phyloP scores from a whole-genome alignment of 768 basidiomycete genomes.

The Amanita jacksonii region DNA sequence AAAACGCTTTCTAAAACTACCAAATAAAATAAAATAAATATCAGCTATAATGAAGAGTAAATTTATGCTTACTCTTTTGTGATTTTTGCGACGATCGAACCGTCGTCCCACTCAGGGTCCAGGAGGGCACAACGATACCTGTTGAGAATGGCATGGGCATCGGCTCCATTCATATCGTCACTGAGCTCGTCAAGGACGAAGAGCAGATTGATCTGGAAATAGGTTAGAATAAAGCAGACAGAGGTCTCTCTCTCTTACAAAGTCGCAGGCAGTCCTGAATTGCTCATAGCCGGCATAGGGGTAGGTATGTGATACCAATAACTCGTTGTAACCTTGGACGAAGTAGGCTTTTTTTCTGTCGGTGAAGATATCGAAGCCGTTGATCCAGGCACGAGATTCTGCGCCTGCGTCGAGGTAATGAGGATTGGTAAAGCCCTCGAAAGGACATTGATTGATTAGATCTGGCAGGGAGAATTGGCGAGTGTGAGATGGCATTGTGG shows the following conservation, averaged over 20 bases:
- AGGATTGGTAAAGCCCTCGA: slow-evolving; percentile 43
- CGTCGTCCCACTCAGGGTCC: slow-evolving; percentile 42
- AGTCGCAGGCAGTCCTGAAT: slow-evolving; percentile 54
- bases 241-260: slow-evolving; percentile 25
- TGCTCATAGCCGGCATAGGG: slow-evolving; percentile 47
- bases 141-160: slow-evolving; percentile 43
- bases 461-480: slow-evolving; percentile 46
- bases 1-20: slow-evolving; percentile 46
- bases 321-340: slow-evolving; percentile 48
- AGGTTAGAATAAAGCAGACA: slow-evolving; percentile 3
- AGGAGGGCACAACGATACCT: slow-evolving; percentile 44
- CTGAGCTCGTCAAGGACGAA: slow-evolving; percentile 64
- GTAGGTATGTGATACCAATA: slow-evolving; percentile 54
- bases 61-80: slow-evolving; percentile 49
- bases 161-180: slow-evolving; percentile 51
- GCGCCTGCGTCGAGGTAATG: slow-evolving; percentile 45
- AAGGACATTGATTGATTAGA: slow-evolving; percentile 38
- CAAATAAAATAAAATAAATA: too few relatives aligned
- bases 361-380: slow-evolving; percentile 47
- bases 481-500: slow-evolving; percentile 13
- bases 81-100: slow-evolving; percentile 46
- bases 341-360: slow-evolving; percentile 58
- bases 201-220: slow-evolving; percentile 41
- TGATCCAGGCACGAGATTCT: slow-evolving; percentile 54
- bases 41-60: too few relatives aligned